phyloP scores from a whole-genome alignment of 257 asterid genomes.

The Nicotiana attenuata region DNA sequence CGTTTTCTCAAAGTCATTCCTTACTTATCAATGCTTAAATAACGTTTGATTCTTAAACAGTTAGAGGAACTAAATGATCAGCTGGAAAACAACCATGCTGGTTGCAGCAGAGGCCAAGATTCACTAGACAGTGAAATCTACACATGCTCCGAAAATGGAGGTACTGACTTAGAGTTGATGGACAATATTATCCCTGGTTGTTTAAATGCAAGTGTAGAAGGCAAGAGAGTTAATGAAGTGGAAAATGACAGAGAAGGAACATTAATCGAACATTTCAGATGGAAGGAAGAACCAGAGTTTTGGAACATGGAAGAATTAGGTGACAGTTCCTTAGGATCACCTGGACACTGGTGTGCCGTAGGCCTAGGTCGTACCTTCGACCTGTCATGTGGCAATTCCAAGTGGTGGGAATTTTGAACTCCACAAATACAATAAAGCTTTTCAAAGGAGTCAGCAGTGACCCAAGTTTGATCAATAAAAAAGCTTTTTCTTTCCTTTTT shows the following conservation, averaged over 20 bases:
- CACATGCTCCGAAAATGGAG: slow-evolving; percentile 10
- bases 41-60: slow-evolving; percentile 21
- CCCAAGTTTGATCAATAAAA: neutral
- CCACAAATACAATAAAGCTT: neutral
- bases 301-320: slow-evolving; percentile 22
- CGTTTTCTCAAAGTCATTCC: neutral
- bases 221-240: neutral
- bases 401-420: slow-evolving; percentile 59
- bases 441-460: neutral
- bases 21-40: neutral
- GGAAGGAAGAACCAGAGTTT: slow-evolving; percentile 23
- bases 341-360: slow-evolving; percentile 36
- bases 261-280: neutral
- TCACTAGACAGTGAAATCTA: slow-evolving; percentile 3
- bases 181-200: neutral
- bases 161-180: neutral
- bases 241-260: neutral
- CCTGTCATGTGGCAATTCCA: slow-evolving; percentile 13
- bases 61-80: slow-evolving; percentile 33
- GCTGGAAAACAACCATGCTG: slow-evolving; percentile 1
- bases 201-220: neutral
- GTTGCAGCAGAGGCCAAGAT: slow-evolving; percentile 15
- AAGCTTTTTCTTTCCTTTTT: neutral
- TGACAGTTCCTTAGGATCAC: slow-evolving; percentile 28
- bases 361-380: slow-evolving; percentile 28